These are phyloP conservation scores for Fusarium staphyleae DNA, from an alignment of 2,329 filamentous ascomycete species.

Conservation along the genomic window DNA sequence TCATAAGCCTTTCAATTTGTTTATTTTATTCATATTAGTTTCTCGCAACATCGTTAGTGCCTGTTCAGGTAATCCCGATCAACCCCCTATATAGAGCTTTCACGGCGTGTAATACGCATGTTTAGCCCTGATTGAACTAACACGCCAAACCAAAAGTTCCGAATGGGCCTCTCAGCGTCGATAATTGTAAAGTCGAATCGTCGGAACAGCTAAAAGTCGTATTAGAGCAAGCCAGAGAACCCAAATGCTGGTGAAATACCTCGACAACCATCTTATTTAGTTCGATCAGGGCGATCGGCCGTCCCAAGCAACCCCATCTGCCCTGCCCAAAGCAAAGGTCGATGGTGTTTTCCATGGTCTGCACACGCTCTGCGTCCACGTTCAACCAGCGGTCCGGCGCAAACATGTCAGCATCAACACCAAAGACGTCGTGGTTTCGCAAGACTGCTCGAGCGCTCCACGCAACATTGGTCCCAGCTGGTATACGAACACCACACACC, in stretches of 20 bases:
- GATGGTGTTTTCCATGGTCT: slow-evolving; percentile 5
- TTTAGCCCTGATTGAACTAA: background rate
- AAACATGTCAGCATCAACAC: slow-evolving; percentile 2
- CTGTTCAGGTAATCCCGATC: too few relatives aligned
- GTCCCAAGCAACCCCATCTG: slow-evolving; percentile 6
- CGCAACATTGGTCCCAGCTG: slow-evolving; percentile 8
- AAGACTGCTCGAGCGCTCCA: slow-evolving; percentile 9
- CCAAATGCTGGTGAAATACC: background rate
- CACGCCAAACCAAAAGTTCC: background rate
- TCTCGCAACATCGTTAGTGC: too few relatives aligned
- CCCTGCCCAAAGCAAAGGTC: slow-evolving; percentile 12
- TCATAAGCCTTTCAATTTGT: too few relatives aligned
- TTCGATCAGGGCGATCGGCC: slow-evolving; percentile 8
- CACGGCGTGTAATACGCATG: background rate
- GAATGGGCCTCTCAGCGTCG: background rate
- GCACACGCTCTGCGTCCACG: background rate
- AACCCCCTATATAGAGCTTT: too few relatives aligned
- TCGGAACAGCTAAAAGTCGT: background rate
- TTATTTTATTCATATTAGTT: too few relatives aligned
- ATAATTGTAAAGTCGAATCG: background rate
- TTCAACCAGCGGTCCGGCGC: slow-evolving; percentile 2
- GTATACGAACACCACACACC: slow-evolving; percentile 2
- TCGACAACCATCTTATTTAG: slow-evolving; percentile 14
- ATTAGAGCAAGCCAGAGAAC: background rate
- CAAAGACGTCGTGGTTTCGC: slow-evolving; percentile 3